phyloP scores from a whole-genome alignment of 1,284 basidiomycete genomes.

The Microbotryum violaceum region DNA sequence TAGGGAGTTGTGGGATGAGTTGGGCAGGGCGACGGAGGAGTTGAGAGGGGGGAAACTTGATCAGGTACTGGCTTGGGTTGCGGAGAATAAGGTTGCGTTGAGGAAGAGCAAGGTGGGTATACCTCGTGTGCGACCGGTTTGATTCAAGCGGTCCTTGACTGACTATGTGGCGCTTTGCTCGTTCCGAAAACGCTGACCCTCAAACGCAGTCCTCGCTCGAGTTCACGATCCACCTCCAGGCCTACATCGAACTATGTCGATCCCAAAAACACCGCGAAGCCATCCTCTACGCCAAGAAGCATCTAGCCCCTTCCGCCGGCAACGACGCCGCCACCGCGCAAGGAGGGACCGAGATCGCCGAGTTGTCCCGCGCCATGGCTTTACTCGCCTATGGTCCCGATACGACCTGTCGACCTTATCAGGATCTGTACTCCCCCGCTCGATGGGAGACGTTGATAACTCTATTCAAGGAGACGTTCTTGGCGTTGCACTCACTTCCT shows the following conservation, averaged over 20 bases:
- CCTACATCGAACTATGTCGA: conserved; percentile 86
- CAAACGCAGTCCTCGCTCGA: conserved; percentile 73
- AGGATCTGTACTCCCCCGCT: conserved; percentile 71
- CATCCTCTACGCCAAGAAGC: conserved; percentile 72
- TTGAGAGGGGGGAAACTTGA: conserved; percentile 65
- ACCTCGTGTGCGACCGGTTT: not conserved
- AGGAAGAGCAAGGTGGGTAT: conserved; percentile 73
- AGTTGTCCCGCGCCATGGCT: conserved; percentile 68
- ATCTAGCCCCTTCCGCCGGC: conserved; percentile 68
- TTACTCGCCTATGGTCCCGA: conserved; percentile 64
- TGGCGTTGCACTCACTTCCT: conserved; percentile 74
- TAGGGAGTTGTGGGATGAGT: conserved; percentile 52
- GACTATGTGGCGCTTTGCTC: no score
- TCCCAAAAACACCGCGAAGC: conserved; percentile 62
- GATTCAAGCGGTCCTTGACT: no score
- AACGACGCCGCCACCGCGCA: conserved; percentile 8
- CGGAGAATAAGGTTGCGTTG: conserved; percentile 85
- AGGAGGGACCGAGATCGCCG: conserved; percentile 48
- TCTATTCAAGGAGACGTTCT: conserved; percentile 74
- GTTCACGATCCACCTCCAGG: conserved; percentile 89
- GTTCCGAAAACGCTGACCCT: no score
- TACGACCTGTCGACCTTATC: conserved; percentile 56
- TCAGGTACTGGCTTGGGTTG: conserved; percentile 89
- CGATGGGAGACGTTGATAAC: conserved; percentile 68
- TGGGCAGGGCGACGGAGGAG: conserved; percentile 82